Evolutionary conservation across 148 eudicot genomes (phyloP), one percentile per base, ranked within the genome.

Genomic region (Rhododendron williamsianum): DNA sequence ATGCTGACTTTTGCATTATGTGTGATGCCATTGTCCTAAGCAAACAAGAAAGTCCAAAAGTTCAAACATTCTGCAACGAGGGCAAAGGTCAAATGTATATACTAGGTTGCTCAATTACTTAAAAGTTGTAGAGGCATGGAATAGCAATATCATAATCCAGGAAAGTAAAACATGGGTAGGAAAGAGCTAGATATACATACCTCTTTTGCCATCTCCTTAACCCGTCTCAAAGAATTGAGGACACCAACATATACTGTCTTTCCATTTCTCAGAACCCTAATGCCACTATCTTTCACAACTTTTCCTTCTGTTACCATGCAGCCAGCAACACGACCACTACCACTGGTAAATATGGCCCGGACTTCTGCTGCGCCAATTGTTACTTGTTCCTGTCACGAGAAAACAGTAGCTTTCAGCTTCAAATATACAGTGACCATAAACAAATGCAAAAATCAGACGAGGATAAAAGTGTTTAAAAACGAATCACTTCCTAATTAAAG

Each of bases 321-420:
- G 84, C 99, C 99, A n/a, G 99, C 99, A 88, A 94, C 97, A 35
- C 94, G 98, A 51, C 98, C 98, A 87, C 99, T 97, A 43, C 99
- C 98, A 82, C 99, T 97, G 84, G 92, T 97, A 88, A 97, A 97
- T 82, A 91, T 89, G 49, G 99, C 99, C 80, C 98, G 91, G 77
- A 97, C 94, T 87, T 97, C 98, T 69, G 94, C 99, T 77, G 88
- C 54, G 86, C 99, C 99, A 84, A 97, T 94, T 73, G 91, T 80
- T 85, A 97, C 80, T 94, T 92, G 94, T 87, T 97, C 99, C 99
- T 97, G 90, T 69, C 83, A 82, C 80, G 21, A 43, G 38, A 54
- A 65, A 65, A 27, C 83, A 84, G 23, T 36, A 54, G 76, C 19
- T 83, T 82, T 86, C 33, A 87, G 60, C 56, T 81, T 58, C 7